phyloP scores from a whole-genome alignment of 2,329 filamentous ascomycete species.

The Chaetomiaceae sp. region DNA sequence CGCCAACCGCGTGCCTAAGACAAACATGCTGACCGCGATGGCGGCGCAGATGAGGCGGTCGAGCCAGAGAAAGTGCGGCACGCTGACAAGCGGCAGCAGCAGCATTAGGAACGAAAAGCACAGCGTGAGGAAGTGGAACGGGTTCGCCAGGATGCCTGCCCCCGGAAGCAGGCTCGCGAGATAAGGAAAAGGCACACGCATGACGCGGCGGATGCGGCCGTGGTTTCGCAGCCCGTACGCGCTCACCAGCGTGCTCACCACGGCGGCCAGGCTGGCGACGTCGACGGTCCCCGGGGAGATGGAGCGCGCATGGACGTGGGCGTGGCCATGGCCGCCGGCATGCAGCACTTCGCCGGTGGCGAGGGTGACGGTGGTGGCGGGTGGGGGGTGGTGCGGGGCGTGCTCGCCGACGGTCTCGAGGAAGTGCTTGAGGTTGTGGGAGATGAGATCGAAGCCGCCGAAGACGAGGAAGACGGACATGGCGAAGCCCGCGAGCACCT shows the following conservation, averaged over 20 bases:
- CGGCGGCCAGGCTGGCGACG: constrained; percentile 72
- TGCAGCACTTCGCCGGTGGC: constrained; percentile 41
- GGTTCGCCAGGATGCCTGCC: constrained; percentile 77
- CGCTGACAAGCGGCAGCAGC: constrained; percentile 71
- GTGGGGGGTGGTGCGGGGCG: constrained; percentile 63
- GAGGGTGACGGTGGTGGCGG: constrained; percentile 13
- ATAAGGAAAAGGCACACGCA: constrained; percentile 61
- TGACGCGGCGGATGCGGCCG: constrained; percentile 82
- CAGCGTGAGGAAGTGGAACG: constrained; percentile 88
- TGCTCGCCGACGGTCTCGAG: constrained; percentile 61
- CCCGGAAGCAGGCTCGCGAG: constrained; percentile 76
- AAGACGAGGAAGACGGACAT: constrained; percentile 96
- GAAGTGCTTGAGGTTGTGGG: constrained; percentile 88
- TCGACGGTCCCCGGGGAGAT: constrained; percentile 74
- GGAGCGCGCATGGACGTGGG: constrained; percentile 30
- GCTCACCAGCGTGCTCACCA: constrained; percentile 75
- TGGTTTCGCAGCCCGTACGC: constrained; percentile 87
- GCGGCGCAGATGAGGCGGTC: constrained; percentile 75
- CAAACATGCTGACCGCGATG: constrained; percentile 84
- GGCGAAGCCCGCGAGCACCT: constrained; percentile 91
- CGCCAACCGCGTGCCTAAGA: constrained; percentile 75
- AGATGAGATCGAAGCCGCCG: constrained; percentile 92
- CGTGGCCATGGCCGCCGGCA: constrained; percentile 21
- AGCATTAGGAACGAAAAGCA: constrained; percentile 72
- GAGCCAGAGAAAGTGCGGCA: constrained; percentile 75